Evolutionary conservation across 352 stramenopile species (phyloP), one percentile per base, ranked within the genome.

Genomic region (Phytophthora nicotianae): DNA sequence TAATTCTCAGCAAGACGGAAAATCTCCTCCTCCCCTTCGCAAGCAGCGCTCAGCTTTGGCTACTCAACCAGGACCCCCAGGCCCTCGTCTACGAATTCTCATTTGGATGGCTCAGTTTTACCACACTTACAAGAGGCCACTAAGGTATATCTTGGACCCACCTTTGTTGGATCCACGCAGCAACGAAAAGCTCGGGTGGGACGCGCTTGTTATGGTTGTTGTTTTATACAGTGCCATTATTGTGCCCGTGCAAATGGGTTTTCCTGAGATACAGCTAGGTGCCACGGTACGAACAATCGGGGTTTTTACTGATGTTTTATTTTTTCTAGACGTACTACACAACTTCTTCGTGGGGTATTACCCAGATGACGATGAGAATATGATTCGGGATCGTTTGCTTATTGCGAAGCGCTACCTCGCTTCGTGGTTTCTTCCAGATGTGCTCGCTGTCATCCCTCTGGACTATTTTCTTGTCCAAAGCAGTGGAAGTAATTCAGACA

Each of bases 261-360:
- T 93, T 26, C 81, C 85, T 0, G 78, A 90, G 14, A 49, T 93
- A 11, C 63, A 81, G 37, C 57, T 88, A 0, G 51, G 65, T 10
- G 9, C 52, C 11, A 48, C n/a, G 9, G 79, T 33, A 72, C 33
- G 26, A 4, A 21, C 33, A 10, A 14, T 89, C 4, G 70, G 62
- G 14, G 56, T 76, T 21, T 51, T 66, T 5, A 65, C 70, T 4
- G 81, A 90, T 47, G 66, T 84, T 1, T 53, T 91, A 32, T 91
- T 89, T 26, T 66, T 78, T n/a, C 40, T 90, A 19, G 80, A 91
- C 40, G 72, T 91, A 35, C 26, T 88, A 13, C 83, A 89, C 5
- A 86, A 89, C 53, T 90, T 91, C 47, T 86, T 88, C 24, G 78
- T 91, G 0, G 80, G 83, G 0, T 91, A 70, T 38, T 91, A 90